phyloP scores from a whole-genome alignment of 129 eudicot species.

The Deinandra increscens region DNA sequence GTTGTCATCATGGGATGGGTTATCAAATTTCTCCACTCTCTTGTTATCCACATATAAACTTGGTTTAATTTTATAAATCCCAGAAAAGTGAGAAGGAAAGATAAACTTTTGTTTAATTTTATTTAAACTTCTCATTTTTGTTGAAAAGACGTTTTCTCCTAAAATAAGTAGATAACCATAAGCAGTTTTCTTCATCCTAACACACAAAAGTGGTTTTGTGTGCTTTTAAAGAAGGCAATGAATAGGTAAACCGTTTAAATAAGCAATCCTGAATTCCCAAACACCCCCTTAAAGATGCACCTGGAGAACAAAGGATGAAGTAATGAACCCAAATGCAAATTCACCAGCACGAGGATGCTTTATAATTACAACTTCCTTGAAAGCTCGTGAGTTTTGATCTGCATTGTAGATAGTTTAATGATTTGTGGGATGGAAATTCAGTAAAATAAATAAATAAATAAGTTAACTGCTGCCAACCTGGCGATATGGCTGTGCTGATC shows the following conservation, averaged over 20 bases:
- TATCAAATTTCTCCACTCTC: no score
- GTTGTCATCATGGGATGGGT: no score
- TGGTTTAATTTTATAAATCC: no score
- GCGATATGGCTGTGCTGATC: constrained; percentile 81
- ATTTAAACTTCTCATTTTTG: no score
- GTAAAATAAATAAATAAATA: not conserved
- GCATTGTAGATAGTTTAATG: constrained; percentile 14
- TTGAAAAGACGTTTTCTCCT: no score
- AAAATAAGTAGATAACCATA: no score
- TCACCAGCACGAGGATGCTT: constrained; percentile 93
- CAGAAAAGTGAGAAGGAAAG: no score
- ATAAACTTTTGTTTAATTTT: no score
- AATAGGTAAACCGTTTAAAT: not conserved
- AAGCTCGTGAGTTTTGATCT: constrained; percentile 79
- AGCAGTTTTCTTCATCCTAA: not conserved
- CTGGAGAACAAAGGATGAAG: constrained; percentile 74
- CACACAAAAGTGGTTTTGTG: not conserved
- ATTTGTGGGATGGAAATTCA: not conserved
- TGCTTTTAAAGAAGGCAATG: not conserved
- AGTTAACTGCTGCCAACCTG: constrained; percentile 41
- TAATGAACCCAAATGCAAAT: constrained; percentile 88
- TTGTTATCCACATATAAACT: no score
- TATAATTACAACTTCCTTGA: constrained; percentile 78
- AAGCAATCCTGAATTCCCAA: not conserved
- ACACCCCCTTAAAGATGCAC: constrained; percentile 25